phyloP scores from a whole-genome alignment of 257 asterid genomes.

The Jacaranda copaia region DNA sequence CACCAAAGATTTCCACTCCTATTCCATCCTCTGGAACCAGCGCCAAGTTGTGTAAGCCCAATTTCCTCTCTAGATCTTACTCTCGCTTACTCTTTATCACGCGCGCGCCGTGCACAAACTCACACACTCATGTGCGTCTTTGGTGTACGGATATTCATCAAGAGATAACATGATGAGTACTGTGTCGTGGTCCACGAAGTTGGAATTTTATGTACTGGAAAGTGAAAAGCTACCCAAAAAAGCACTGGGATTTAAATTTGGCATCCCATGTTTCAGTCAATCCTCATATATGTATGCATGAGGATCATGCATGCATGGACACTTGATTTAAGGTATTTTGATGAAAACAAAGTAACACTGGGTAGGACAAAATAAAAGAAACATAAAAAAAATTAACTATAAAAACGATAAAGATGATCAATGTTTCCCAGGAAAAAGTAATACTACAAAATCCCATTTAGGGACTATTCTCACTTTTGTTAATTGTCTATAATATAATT shows the following conservation, averaged over 20 bases:
- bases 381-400: too few species aligned
- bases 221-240: not conserved
- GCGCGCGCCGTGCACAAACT: too few species aligned
- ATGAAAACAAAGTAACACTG: too few species aligned
- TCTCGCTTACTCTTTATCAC: too few species aligned
- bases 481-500: too few species aligned
- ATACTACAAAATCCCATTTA: not conserved
- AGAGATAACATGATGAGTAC: not conserved
- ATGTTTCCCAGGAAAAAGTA: not conserved
- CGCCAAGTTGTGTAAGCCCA: constrained; percentile 68
- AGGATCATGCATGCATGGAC: not conserved
- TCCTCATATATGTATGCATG: not conserved
- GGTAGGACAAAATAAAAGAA: too few species aligned
- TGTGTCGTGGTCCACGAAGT: not conserved
- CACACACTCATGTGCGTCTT: too few species aligned
- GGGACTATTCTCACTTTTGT: too few species aligned
- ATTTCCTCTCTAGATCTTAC: not conserved
- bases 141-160: not conserved
- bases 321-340: too few species aligned
- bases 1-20: constrained; percentile 63
- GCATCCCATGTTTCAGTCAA: not conserved
- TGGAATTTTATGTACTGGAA: not conserved
- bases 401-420: not conserved
- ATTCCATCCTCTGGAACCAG: constrained; percentile 62
- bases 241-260: not conserved